These are phyloP conservation scores for Leccinum variicolor DNA, from an alignment of 768 basidiomycete species.

Conservation along the genomic window DNA sequence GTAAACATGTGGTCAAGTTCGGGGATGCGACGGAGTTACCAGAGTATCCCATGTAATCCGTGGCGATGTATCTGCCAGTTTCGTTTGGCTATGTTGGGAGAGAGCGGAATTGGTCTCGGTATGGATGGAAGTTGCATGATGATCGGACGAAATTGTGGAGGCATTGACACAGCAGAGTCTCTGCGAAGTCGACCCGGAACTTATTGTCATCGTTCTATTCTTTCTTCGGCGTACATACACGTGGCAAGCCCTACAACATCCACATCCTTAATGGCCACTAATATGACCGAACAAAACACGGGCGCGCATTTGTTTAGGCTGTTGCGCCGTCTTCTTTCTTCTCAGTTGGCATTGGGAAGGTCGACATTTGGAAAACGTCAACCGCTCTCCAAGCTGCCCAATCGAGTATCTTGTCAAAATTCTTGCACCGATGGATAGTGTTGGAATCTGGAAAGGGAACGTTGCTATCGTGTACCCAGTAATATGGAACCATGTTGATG, in stretches of 20 bases:
- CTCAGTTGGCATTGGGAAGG: not conserved
- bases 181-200: not conserved
- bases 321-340: not conserved
- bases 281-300: too few relatives aligned
- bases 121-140: not conserved
- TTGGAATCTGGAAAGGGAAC: not conserved
- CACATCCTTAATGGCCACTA: too few relatives aligned
- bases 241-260: too few relatives aligned
- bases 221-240: too few relatives aligned
- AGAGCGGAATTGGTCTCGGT: not conserved
- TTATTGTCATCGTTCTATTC: too few relatives aligned
- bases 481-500: constrained; percentile 5
- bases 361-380: not conserved
- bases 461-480: constrained; percentile 2
- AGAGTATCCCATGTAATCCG: not conserved
- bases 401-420: constrained; percentile 81
- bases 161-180: not conserved
- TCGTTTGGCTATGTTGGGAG: not conserved
- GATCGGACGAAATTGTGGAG: not conserved
- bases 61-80: not conserved
- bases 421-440: constrained; percentile 45
- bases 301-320: not conserved
- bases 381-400: constrained; percentile 43
- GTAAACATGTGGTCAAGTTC: not conserved
- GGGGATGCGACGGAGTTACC: not conserved